Evolutionary conservation across 2,329 filamentous ascomycete genomes (phyloP).

Genomic region (Fusarium sp.): DNA sequence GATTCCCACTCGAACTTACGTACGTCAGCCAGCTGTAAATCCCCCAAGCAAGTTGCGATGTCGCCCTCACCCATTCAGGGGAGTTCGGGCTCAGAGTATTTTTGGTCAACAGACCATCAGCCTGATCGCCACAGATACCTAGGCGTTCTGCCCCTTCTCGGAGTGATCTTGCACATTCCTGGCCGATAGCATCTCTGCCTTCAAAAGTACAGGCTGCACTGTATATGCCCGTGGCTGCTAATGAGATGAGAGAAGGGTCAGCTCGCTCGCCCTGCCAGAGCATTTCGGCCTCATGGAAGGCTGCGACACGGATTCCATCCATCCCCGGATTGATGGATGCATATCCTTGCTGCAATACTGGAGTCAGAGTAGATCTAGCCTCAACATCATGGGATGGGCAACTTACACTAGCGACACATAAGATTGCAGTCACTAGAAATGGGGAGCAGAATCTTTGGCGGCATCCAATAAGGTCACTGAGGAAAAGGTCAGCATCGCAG

Average conservation of each 20-base stretch:
- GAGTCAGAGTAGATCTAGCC: too few relatives aligned
- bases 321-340: too few relatives aligned
- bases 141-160: neutral
- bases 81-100: too few relatives aligned
- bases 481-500: neutral
- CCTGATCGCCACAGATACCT: neutral
- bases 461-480: neutral
- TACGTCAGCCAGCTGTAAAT: neutral
- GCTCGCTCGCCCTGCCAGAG: neutral
- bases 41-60: neutral
- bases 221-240: rapidly evolving
- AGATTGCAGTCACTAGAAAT: neutral
- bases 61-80: neutral
- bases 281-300: neutral
- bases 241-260: neutral
- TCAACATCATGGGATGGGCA: too few relatives aligned
- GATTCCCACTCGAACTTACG: neutral
- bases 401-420: neutral
- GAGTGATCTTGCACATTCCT: neutral
- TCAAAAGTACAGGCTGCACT: neutral
- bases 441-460: neutral
- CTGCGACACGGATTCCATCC: too few relatives aligned
- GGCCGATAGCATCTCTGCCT: neutral
- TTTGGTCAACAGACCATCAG: neutral
- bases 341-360: too few relatives aligned